A percentile compares a stretch with the other conserved stretches of the same genome.
phyloP scores from a whole-genome alignment of 2,329 filamentous ascomycete species.

The Neonectria sp. region DNA sequence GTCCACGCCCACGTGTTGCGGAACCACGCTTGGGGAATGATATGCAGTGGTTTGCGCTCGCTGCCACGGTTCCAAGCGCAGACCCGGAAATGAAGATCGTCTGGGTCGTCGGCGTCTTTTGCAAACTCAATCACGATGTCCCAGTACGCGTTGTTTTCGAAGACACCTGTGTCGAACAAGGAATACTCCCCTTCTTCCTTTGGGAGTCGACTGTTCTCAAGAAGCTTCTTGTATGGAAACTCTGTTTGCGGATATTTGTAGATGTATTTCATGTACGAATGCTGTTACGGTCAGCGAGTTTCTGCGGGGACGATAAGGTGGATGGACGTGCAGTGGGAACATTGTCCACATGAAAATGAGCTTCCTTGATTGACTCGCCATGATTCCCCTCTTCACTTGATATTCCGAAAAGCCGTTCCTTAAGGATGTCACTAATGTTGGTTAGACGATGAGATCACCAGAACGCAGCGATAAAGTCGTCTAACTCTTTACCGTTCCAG shows the following conservation, averaged over 20 bases:
- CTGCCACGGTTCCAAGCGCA: constrained; percentile 97
- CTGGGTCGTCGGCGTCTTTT: constrained; percentile 90
- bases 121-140: constrained; percentile 97
- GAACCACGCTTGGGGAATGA: constrained; percentile 96
- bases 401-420: constrained; percentile 93
- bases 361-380: constrained; percentile 96
- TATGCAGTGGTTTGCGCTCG: constrained; percentile 91
- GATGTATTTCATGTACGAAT: constrained; percentile 98
- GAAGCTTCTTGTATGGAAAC: constrained; percentile 92
- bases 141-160: constrained; percentile 93
- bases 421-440: constrained; percentile 82
- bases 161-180: constrained; percentile 88
- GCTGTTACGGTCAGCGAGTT: constrained; percentile 63
- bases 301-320: not conserved
- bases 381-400: constrained; percentile 98
- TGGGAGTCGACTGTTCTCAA: constrained; percentile 84
- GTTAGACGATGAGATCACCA: constrained; percentile 55
- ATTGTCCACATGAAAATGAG: constrained; percentile 96
- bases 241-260: constrained; percentile 96
- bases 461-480: not conserved
- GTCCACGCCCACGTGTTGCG: constrained; percentile 98
- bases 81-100: constrained; percentile 93
- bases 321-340: constrained; percentile 72
- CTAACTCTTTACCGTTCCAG: constrained; percentile 96
- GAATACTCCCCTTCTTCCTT: constrained; percentile 91